phyloP scores from a whole-genome alignment of 1,284 basidiomycete genomes.

The Inonotus hispidus region DNA sequence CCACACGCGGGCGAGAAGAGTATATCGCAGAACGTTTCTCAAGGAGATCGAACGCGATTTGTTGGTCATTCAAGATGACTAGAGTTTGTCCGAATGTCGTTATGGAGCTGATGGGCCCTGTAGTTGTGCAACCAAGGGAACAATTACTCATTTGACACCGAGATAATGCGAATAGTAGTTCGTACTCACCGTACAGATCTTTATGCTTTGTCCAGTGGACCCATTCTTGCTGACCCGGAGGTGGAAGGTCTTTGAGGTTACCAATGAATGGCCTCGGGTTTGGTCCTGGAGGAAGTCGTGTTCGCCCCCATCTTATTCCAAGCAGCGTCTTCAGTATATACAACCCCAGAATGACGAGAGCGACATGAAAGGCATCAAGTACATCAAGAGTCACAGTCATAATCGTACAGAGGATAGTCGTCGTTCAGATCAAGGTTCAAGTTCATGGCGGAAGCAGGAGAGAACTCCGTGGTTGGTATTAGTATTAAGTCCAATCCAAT shows the following conservation, averaged over 20 bases:
- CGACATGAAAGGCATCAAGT: not conserved
- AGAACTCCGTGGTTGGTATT: too few species aligned
- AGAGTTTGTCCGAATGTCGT: slow-evolving; percentile 37
- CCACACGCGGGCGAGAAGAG: slow-evolving; percentile 36
- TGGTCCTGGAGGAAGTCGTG: slow-evolving; percentile 6
- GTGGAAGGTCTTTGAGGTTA: slow-evolving; percentile 16
- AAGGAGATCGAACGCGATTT: slow-evolving; percentile 39
- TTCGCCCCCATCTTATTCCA: not conserved
- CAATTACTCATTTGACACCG: not conserved
- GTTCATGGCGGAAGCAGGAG: too few species aligned
- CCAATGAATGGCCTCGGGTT: slow-evolving; percentile 16
- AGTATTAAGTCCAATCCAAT: too few species aligned
- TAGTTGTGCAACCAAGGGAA: not conserved
- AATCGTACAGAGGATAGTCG: not conserved
- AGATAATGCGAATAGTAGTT: not conserved
- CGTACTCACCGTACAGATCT: slow-evolving; percentile 16
- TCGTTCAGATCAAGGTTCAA: too few species aligned
- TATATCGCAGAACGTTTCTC: slow-evolving; percentile 44
- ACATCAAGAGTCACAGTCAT: not conserved
- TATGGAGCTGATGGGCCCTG: slow-evolving; percentile 26
- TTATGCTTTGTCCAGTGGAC: slow-evolving; percentile 17
- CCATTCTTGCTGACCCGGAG: slow-evolving; percentile 17
- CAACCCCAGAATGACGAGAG: not conserved
- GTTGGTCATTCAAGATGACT: slow-evolving; percentile 38
- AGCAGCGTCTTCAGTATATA: not conserved